Base-by-base conservation (phyloP, 2,329 filamentous ascomycete genomes). In the Penicillium fuscoglaucum region DNA sequence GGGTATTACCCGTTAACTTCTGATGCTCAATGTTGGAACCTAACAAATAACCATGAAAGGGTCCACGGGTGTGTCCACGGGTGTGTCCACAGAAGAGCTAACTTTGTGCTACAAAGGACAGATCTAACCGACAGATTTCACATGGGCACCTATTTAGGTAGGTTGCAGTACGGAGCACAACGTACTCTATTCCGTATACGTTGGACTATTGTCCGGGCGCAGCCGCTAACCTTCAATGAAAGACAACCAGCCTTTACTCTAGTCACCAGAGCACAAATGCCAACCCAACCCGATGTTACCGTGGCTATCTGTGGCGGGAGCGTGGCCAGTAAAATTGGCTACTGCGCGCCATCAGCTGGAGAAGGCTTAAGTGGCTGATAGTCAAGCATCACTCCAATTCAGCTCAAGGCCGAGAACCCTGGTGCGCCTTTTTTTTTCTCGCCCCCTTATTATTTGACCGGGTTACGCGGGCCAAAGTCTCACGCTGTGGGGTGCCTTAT, bases 281-380 rank as follows among this genome's bases (percentile, higher is more conserved):
- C 60, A 64, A 59, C 47, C 52, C 44, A n/a, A n/a, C 55, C 48
- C 59, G 58, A 68, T 68, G 63, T 37, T 61, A 68, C 66, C 52
- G 56, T 68, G 64, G 61, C 63, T 60, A 50, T 49, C 57, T 33
- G 48, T 24, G 39, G 28, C 41, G 28, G 19, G 45, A 40, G n/a
- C 29, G 29, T 45, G 60, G 59, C 66, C 66, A 68, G 60, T 68
- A 48, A 59, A 49, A 63, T 10, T 10, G 29, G 15, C 21, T 12
- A 17, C 29, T 39, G 54, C 43, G 43, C 61, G 64, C 63, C 64
- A 62, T 61, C 47, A 48, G n/a, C 43, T 43, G 39, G 35, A 13
- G 37, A 39, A 41, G 52, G 45, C 43, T 56, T 51, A 28, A 9
- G 52, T 60, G 62, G 64, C 62, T 55, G 37, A 28, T 52, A 60